Evolutionary conservation across 495 filamentous ascomycete species (phyloP).

Genomic region (Aspergillus bridgeri): DNA sequence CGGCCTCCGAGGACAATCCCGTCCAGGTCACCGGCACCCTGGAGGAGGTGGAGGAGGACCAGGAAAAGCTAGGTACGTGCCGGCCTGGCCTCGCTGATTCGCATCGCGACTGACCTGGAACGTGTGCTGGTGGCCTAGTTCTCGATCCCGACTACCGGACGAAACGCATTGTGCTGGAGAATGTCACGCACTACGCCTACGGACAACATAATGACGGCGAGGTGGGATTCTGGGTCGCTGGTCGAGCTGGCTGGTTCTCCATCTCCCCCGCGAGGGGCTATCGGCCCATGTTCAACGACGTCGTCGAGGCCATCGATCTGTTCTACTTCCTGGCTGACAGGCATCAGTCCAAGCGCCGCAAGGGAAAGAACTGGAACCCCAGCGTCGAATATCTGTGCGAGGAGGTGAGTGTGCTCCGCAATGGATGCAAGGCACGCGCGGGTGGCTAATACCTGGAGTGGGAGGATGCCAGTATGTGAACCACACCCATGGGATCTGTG

Average conservation of each 20-base stretch:
- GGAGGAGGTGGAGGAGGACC: conserved; percentile 44
- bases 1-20: conserved; percentile 49
- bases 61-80: conserved; percentile 39
- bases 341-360: conserved; percentile 35
- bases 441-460: conserved; percentile 10
- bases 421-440: neutral
- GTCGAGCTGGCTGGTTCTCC: conserved; percentile 75
- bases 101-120: neutral
- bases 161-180: conserved; percentile 60
- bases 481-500: conserved; percentile 44
- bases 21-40: conserved; percentile 53
- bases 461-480: conserved; percentile 33
- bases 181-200: conserved; percentile 65
- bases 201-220: conserved; percentile 59
- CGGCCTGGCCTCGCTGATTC: neutral
- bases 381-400: conserved; percentile 41
- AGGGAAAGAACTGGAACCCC: conserved; percentile 31
- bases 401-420: conserved; percentile 32
- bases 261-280: conserved; percentile 62
- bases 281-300: conserved; percentile 56
- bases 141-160: conserved; percentile 42
- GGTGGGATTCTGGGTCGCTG: conserved; percentile 70
- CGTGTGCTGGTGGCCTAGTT: conserved; percentile 32
- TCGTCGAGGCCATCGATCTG: conserved; percentile 66
- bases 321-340: conserved; percentile 64